These are phyloP conservation scores for Hypoxylon sp. DNA, from an alignment of 2,329 filamentous ascomycete species.

Conservation along the genomic window DNA sequence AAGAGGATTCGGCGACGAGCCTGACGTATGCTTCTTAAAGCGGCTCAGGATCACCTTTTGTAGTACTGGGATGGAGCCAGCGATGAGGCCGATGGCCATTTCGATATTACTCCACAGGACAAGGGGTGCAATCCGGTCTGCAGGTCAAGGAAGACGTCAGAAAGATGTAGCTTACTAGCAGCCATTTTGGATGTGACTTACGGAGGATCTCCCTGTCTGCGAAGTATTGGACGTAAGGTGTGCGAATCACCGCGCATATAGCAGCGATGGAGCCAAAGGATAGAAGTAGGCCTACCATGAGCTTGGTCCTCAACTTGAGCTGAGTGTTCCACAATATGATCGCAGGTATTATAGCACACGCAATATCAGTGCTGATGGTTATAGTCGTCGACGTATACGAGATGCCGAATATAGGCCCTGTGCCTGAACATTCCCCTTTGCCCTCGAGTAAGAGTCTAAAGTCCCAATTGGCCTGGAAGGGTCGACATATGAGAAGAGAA, in stretches of 20 bases:
- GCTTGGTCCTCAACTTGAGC: conserved; percentile 22
- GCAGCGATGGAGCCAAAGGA: conserved; percentile 37
- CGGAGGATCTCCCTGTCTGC: conserved; percentile 14
- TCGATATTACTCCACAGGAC: conserved; percentile 40
- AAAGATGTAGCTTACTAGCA: not conserved
- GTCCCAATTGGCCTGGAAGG: conserved; percentile 27
- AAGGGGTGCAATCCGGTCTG: conserved; percentile 29
- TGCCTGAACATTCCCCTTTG: conserved; percentile 1
- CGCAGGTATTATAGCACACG: conserved; percentile 28
- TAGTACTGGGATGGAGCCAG: conserved; percentile 34
- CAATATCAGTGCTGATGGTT: conserved; percentile 28
- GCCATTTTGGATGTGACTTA: conserved; percentile 12
- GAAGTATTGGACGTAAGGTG: conserved; percentile 28
- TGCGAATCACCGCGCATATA: conserved; percentile 36
- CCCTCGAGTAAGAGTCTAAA: not conserved
- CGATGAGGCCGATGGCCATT: conserved; percentile 34
- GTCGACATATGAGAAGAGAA: conserved; percentile 9
- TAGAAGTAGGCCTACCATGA: conserved; percentile 22
- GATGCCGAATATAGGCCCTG: not conserved
- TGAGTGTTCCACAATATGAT: conserved; percentile 32
- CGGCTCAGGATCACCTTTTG: conserved; percentile 26
- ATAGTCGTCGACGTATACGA: conserved; percentile 16
- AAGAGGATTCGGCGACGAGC: not conserved
- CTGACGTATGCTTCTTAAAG: not conserved
- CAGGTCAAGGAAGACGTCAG: not conserved